Base-by-base conservation (phyloP, 805 yeast species). In the Spathaspora passalidarum region DNA sequence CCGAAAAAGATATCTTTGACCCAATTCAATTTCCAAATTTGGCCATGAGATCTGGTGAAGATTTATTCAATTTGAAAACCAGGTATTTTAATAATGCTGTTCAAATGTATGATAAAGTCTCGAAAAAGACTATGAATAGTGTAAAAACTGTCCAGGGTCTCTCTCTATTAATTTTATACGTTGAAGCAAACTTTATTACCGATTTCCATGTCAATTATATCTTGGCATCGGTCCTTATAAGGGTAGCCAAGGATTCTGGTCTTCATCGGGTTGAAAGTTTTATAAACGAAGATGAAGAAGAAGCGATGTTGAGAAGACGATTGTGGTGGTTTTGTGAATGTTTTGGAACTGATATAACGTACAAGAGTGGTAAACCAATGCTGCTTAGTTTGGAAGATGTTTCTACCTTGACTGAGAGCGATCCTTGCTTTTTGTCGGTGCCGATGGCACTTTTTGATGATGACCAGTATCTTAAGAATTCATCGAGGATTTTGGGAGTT, bases 91-190 rank as follows among this genome's bases (percentile, higher is more conserved):
- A 56, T 42, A 55, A 56, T 37, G 61, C 82, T 1, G 53, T 81
- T 20, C 73, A 63, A 52, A 82, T 78, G 56, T 82, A 73, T 52
- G 81, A 78, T 48, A 69, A 76, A 44, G 61, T 79, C 5, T 60
- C 75, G 3, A 57, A 75, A 2, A 53, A 68, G 21, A 73, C 75
- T 49, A 20, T 22, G 29, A 82, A 77, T 49, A 83, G 82, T 7
- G 38, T 77, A 0, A 61, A 59, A 21, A 70, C 81, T 1, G 56
- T 81, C 4, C 80, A 73, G 55, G 82, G 79, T 0, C 59, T 81
- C 2, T 50, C 82, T 13, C 53, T 82, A 16, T 56, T 83, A 45
- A 59, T 73, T 1, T 38, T 61, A 2, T 76, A 68, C 50, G 62
- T 71, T 32, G 68, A 56, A 44, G 48, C 49, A 3, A 49, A 49